Base-by-base conservation (phyloP, 148 eudicot species). In the Diospyros lotus region DNA sequence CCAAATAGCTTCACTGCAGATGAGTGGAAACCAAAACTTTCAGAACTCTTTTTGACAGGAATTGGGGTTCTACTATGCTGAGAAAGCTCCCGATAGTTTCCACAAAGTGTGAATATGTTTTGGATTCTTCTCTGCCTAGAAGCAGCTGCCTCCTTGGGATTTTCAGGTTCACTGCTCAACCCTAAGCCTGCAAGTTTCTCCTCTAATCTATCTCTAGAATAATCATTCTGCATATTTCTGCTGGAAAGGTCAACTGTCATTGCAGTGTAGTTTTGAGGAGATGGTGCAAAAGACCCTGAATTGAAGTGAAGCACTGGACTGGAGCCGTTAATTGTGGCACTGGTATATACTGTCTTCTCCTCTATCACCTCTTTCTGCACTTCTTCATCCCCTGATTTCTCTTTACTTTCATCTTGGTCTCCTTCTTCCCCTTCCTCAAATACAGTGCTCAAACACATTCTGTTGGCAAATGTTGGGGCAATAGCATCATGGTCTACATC, bases 301-400 rank as follows among this genome's bases (percentile, higher is more conserved):
- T 42, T n/a, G 5, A 76, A 64, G 41, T 73, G 66, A 64, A 43
- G 39, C 38, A 44, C 69, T 12, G 44, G 42, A 66, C 65, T 69
- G 53, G 77, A 51, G 66, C 54, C 43, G 71, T 74, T 50, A 64
- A 53, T 14, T 15, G 55, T 4, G 3, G 60, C 45, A 38, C 66
- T 38, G 15, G 64, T 52, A 68, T 72, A 76, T 53, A 87, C 83
- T 51, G 73, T 89, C 75, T 88, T 89, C 79, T 93, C 97, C 80
- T 93, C 93, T 6, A 95, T 95, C 11, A 93, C 99, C 73, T 90
- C 93, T 81, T 92, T 90, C 84, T 93, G 88, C 28, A 92, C 93
- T 71, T 84, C 98, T 54, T 87, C 93, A 60, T 89, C 97, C 51
- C 50, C 79, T 13, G 73, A 50, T 58, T 77, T 85, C 38, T 68